Evolutionary conservation across 306 rosid genomes (phyloP).

Genomic region (Sophora flavescens): DNA sequence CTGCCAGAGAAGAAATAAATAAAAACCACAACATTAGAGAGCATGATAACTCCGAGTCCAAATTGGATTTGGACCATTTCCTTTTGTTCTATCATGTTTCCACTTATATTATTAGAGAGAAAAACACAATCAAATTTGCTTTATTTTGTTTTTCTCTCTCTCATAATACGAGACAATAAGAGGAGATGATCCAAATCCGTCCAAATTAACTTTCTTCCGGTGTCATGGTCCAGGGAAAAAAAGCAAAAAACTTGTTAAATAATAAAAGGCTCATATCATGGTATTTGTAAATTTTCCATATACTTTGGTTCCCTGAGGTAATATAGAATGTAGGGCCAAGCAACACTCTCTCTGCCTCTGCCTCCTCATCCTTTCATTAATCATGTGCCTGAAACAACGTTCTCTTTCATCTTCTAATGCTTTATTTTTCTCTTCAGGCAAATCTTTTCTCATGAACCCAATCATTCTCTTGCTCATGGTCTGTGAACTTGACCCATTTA

Average conservation of each 20-base stretch:
- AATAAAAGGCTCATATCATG: neutral
- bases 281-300: too few relatives aligned
- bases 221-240: too few relatives aligned
- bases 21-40: neutral
- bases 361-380: conserved; percentile 79
- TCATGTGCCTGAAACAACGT: conserved; percentile 65
- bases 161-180: too few relatives aligned
- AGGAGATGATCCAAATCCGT: too few relatives aligned
- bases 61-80: too few relatives aligned
- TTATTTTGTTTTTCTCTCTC: too few relatives aligned
- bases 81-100: too few relatives aligned
- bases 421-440: neutral
- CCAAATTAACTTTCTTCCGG: too few relatives aligned
- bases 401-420: conserved; percentile 50
- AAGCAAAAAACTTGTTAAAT: neutral
- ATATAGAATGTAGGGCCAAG: conserved; percentile 60
- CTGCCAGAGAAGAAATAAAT: conserved; percentile 44
- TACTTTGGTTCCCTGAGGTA: conserved; percentile 78
- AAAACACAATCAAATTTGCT: too few relatives aligned
- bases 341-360: conserved; percentile 69
- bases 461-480: conserved; percentile 57
- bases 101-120: too few relatives aligned
- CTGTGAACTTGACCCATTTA: neutral
- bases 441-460: conserved; percentile 51
- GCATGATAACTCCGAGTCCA: neutral